phyloP scores from a whole-genome alignment of 495 filamentous ascomycete species.

The Podospora bellae-mahoneyi region DNA sequence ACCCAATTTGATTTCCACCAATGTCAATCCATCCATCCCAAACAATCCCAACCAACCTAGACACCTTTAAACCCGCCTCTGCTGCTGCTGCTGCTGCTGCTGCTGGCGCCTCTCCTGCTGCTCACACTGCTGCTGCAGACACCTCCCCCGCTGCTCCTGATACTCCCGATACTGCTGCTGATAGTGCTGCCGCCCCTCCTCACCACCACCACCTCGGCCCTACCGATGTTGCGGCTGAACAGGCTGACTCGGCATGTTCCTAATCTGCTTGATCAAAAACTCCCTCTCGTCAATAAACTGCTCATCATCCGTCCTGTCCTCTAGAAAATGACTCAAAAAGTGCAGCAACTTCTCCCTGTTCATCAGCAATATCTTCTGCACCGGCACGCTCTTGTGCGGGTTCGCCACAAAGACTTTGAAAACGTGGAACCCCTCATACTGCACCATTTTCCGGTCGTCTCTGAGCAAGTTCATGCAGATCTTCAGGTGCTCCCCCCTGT shows the following conservation, averaged over 20 bases:
- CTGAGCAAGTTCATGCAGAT: slow-evolving; percentile 94
- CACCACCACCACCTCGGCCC: neutral
- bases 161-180: no score
- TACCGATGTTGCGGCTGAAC: slow-evolving; percentile 31
- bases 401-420: slow-evolving; percentile 99
- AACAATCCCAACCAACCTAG: neutral
- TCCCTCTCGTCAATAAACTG: slow-evolving; percentile 98
- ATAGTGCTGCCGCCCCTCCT: no score
- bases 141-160: no score
- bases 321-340: slow-evolving; percentile 87
- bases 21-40: neutral
- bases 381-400: slow-evolving; percentile 88
- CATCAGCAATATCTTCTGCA: slow-evolving; percentile 92
- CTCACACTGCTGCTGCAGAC: no score
- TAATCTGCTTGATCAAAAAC: slow-evolving; percentile 92
- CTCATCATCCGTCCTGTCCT: slow-evolving; percentile 94
- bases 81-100: no score
- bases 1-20: no score
- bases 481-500: slow-evolving; percentile 91
- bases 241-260: slow-evolving; percentile 66
- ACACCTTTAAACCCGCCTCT: neutral
- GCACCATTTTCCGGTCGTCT: slow-evolving; percentile 96
- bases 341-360: slow-evolving; percentile 86
- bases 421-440: slow-evolving; percentile 98
- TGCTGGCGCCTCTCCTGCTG: no score